A percentile compares a stretch with the other conserved stretches of the same genome.
These are phyloP conservation scores for Aspergillus sp. DNA, from an alignment of 2,329 filamentous ascomycete genomes.

Conservation along the genomic window DNA sequence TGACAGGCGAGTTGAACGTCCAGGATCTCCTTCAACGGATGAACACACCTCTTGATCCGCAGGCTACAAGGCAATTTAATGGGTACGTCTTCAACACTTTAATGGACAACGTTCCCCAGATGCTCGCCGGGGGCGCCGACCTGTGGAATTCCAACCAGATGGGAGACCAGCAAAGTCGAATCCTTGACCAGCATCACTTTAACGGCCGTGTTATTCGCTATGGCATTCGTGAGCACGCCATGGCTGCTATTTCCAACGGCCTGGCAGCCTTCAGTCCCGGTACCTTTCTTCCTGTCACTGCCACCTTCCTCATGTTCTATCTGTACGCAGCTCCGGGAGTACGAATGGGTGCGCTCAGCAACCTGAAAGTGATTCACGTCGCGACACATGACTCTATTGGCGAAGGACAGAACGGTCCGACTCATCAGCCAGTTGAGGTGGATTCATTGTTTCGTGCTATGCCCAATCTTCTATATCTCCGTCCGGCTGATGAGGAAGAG, in stretches of 20 bases:
- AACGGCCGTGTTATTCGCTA: constrained; percentile 54
- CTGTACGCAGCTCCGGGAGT: constrained; percentile 57
- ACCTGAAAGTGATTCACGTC: constrained; percentile 57
- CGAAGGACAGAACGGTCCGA: constrained; percentile 61
- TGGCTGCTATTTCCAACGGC: constrained; percentile 79
- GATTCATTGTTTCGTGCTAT: constrained; percentile 60
- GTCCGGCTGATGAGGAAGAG: constrained; percentile 60
- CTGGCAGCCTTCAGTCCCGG: constrained; percentile 58
- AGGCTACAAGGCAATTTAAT: too few species aligned
- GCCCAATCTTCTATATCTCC: constrained; percentile 62
- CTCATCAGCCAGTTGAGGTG: constrained; percentile 62
- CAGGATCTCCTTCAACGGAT: too few species aligned
- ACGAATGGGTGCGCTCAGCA: constrained; percentile 60
- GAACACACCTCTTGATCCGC: too few species aligned
- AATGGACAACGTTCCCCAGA: too few species aligned
- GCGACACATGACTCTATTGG: constrained; percentile 64
- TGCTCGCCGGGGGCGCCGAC: too few species aligned
- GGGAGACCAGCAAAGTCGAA: too few species aligned
- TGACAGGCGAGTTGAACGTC: too few species aligned
- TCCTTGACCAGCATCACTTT: constrained; percentile 34
- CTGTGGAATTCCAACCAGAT: too few species aligned
- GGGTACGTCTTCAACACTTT: too few species aligned
- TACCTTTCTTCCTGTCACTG: constrained; percentile 59
- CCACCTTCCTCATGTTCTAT: constrained; percentile 65
- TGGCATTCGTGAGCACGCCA: constrained; percentile 62